phyloP scores from a whole-genome alignment of 208 protist genomes.

The Crithidia fasciculata region DNA sequence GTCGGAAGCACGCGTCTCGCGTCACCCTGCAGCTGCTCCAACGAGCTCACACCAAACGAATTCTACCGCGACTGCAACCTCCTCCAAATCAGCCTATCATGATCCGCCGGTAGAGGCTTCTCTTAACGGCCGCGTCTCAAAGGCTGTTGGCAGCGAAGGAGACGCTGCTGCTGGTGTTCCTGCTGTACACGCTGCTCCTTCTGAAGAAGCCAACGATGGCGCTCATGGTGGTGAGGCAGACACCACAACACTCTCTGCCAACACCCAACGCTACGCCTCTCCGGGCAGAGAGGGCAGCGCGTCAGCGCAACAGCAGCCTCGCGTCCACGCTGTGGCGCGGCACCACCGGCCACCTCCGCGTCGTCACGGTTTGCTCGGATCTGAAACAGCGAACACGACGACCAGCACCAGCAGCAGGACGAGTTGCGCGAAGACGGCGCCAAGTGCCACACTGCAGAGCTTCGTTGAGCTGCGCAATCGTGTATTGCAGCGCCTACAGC shows the following conservation, averaged over 20 bases:
- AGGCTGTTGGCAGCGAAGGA: too few relatives aligned
- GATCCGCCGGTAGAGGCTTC: too few relatives aligned
- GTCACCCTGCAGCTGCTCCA: too few relatives aligned
- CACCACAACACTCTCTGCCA: neutral
- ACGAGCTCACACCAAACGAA: too few relatives aligned
- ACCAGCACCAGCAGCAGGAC: neutral
- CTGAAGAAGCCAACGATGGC: too few relatives aligned
- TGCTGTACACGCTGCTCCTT: too few relatives aligned
- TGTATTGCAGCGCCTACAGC: constrained; percentile 17
- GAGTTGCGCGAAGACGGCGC: neutral
- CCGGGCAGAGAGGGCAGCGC: neutral
- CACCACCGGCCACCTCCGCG: neutral
- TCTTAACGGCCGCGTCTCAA: too few relatives aligned
- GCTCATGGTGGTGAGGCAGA: neutral
- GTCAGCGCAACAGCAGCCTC: neutral
- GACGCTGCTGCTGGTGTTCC: too few relatives aligned
- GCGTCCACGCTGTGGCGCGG: neutral
- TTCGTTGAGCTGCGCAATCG: constrained; percentile 37
- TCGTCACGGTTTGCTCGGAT: constrained; percentile 1
- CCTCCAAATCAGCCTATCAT: too few relatives aligned
- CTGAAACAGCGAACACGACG: neutral
- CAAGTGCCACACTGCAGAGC: constrained; percentile 13
- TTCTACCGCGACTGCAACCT: too few relatives aligned
- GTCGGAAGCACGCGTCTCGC: too few relatives aligned
- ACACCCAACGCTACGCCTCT: neutral